These are phyloP conservation scores for Penstemon davidsonii DNA, from an alignment of 257 asterid species.

Conservation along the genomic window DNA sequence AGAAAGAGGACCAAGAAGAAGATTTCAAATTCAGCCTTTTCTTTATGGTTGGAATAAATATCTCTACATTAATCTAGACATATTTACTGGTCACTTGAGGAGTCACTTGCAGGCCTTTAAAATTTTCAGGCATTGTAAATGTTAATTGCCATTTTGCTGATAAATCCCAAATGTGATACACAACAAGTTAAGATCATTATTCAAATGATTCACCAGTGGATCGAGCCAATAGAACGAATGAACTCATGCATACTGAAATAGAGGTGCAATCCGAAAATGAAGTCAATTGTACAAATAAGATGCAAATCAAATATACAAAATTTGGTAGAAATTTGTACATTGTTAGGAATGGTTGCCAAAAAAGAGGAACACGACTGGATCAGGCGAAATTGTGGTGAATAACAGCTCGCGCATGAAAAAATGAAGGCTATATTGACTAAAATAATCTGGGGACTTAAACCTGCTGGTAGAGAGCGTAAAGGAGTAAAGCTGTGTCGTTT, in stretches of 20 bases:
- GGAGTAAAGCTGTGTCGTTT: conserved; percentile 81
- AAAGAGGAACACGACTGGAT: conserved; percentile 24
- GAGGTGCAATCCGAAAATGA: not conserved
- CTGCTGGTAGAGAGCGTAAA: conserved; percentile 92
- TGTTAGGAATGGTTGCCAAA: not conserved
- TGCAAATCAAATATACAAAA: not conserved
- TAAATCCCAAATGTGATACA: no score
- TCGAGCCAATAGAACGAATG: not conserved
- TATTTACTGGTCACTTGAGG: no score
- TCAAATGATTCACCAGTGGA: not conserved
- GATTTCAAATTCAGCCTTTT: no score
- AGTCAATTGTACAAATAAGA: not conserved
- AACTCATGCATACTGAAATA: not conserved
- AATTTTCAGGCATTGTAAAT: no score
- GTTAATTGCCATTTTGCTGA: no score
- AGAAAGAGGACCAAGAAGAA: no score
- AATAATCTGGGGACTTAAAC: conserved; percentile 29
- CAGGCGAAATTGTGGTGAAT: conserved; percentile 30
- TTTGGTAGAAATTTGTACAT: not conserved
- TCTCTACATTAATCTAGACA: no score
- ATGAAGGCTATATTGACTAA: not conserved
- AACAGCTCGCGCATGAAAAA: conserved; percentile 18
- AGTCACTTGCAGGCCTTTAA: no score
- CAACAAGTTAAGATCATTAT: not conserved
- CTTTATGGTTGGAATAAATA: no score